Evolutionary conservation across 225 moss, liverwort and hornwort genomes (phyloP), one percentile per base, ranked within the genome.

Genomic region (Physcomitrellopsis africana): DNA sequence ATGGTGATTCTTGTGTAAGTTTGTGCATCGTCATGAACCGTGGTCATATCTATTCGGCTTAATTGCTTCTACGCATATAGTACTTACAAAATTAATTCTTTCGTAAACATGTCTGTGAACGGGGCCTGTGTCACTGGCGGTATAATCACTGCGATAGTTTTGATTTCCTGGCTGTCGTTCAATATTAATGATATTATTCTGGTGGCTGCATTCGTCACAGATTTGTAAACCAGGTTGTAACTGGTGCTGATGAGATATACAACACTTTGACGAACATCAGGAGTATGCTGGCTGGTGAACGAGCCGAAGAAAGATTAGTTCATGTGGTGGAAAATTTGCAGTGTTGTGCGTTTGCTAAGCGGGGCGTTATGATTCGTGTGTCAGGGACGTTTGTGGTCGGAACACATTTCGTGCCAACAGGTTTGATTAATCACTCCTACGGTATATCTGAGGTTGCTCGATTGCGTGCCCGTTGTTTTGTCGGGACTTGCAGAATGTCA

Each of bases 371-470:
- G 93, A 99, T 95, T 78, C 91, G 93, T 26, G 99, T 99, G 67
- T 89, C 93, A 13, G 99, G 99, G 46, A 92, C 79, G 72, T 95
- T 99, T 59, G 99, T 94, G 3, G 76, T 95, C 24, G 99, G 99
- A 72, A 92, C 95, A n/a, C 99, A 99, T 80, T 99, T 99, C 60
- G 90, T 95, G 59, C 99, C 99, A 32, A 95, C 95, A 82, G 89
- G 89, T 89, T 56, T 20, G 75, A 55, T 44, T 37, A 10, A 55
- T 10, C 19, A 44, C 37, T 66, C 14, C 6, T 19, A 27, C 51
- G 3, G 7, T 37, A 37, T 4, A 37, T 37, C 32, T 37, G 32
- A 37, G 32, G 32, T 37, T 37, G 4, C 32, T 37, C 32, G 32
- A 37, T 37, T 59, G 53, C 32, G 7, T 37, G 32, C 32, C 32